These are phyloP conservation scores for Blastocystis sp. DNA, from an alignment of 352 stramenopile genomes.

Conservation along the genomic window DNA sequence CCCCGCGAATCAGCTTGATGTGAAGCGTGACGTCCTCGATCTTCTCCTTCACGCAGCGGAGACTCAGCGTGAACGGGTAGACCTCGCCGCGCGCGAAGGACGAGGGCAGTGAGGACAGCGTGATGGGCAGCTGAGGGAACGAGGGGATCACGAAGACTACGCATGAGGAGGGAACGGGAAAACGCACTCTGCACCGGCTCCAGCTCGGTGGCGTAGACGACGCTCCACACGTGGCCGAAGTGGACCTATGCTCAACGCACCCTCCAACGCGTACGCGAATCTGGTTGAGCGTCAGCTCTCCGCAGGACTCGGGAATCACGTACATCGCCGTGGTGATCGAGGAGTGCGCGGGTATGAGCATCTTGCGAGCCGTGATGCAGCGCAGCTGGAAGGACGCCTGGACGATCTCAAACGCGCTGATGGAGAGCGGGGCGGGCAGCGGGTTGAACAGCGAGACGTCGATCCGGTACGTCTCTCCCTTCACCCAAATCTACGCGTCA, in stretches of 20 bases:
- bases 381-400: not conserved
- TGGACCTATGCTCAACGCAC: not conserved
- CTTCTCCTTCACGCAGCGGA: slow-evolving; percentile 25
- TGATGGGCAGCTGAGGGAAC: slow-evolving; percentile 47
- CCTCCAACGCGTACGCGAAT: not conserved
- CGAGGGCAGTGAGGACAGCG: not conserved
- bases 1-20: slow-evolving; percentile 15
- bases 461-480: slow-evolving; percentile 10
- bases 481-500: slow-evolving; percentile 30
- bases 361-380: slow-evolving; percentile 14
- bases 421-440: not conserved
- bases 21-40: slow-evolving; percentile 22
- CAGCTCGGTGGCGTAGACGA: not conserved
- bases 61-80: slow-evolving; percentile 2
- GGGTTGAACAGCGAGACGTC: not conserved
- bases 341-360: not conserved
- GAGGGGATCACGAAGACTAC: slow-evolving; percentile 22
- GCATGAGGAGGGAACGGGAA: not conserved
- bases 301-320: not conserved
- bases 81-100: not conserved
- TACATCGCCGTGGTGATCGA: not conserved
- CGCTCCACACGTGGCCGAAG: not conserved
- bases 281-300: not conserved
- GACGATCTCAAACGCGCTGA: not conserved
- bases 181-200: not conserved